These are phyloP conservation scores for Phytophthora nicotianae DNA, from an alignment of 352 stramenopile genomes.

Conservation along the genomic window DNA sequence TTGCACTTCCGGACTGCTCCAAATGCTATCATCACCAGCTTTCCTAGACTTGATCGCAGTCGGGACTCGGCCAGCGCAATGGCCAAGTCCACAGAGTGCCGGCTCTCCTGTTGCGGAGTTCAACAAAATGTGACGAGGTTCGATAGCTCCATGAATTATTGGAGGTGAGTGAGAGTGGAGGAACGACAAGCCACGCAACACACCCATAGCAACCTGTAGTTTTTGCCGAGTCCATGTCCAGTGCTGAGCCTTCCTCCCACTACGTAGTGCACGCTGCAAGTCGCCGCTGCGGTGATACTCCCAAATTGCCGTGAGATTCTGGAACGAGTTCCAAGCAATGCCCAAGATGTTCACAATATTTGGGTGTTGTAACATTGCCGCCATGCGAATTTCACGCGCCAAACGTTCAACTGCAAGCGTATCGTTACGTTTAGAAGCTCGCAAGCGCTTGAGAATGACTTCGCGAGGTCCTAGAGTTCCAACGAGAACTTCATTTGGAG, in stretches of 20 bases:
- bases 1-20: slow-evolving; percentile 61
- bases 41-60: slow-evolving; percentile 25
- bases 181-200: slow-evolving; percentile 50
- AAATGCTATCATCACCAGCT: slow-evolving; percentile 41
- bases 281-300: slow-evolving; percentile 53
- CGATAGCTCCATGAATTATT: slow-evolving; percentile 60
- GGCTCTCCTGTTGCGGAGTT: slow-evolving; percentile 47
- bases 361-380: slow-evolving; percentile 51
- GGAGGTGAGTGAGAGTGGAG: slow-evolving; percentile 46
- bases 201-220: slow-evolving; percentile 48
- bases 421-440: slow-evolving; percentile 43
- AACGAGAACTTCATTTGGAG: slow-evolving; percentile 46
- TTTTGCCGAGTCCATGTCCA: slow-evolving; percentile 59
- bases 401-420: slow-evolving; percentile 60
- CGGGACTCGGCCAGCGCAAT: slow-evolving; percentile 32
- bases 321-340: slow-evolving; percentile 67
- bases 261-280: slow-evolving; percentile 35
- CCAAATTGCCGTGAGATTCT: slow-evolving; percentile 55
- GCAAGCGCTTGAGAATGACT: slow-evolving; percentile 58
- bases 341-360: slow-evolving; percentile 65
- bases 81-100: slow-evolving; percentile 54
- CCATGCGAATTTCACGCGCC: slow-evolving; percentile 59
- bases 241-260: slow-evolving; percentile 26
- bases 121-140: slow-evolving; percentile 57
- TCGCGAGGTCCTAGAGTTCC: slow-evolving; percentile 36